These are phyloP conservation scores for Podaxis sp. DNA, from an alignment of 768 basidiomycete genomes.

Conservation along the genomic window DNA sequence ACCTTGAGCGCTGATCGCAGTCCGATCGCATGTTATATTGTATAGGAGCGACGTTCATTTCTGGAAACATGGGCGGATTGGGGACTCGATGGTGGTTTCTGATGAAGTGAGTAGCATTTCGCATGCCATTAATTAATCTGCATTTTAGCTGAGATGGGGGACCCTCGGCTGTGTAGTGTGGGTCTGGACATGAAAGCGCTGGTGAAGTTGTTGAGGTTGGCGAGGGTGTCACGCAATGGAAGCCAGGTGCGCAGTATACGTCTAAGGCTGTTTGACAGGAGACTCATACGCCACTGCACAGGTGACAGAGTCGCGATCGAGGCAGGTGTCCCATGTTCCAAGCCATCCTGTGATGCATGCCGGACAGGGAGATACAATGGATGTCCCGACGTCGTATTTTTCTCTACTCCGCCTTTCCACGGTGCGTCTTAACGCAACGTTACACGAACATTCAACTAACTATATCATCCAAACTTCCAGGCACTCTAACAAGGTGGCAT, in stretches of 20 bases:
- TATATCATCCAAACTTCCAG: conserved; percentile 27
- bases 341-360: conserved; percentile 60
- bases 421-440: conserved; percentile 31
- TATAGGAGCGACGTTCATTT: conserved; percentile 71
- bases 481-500: conserved; percentile 66
- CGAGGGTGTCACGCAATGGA: conserved; percentile 67
- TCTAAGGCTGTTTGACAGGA: background rate
- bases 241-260: conserved; percentile 40
- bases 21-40: background rate
- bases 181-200: conserved; percentile 71
- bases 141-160: background rate
- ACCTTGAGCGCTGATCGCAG: background rate
- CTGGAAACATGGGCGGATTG: conserved; percentile 69
- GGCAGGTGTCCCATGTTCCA: conserved; percentile 67
- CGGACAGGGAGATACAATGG: conserved; percentile 66
- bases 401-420: conserved; percentile 70
- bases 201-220: conserved; percentile 66
- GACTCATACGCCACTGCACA: conserved; percentile 18
- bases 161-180: conserved; percentile 41
- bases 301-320: conserved; percentile 72
- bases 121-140: background rate
- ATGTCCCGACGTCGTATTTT: conserved; percentile 61
- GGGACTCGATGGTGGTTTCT: conserved; percentile 69
- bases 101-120: conserved; percentile 47
- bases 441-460: background rate